phyloP scores from a whole-genome alignment of 768 basidiomycete genomes.

The Phylloporus sp. region DNA sequence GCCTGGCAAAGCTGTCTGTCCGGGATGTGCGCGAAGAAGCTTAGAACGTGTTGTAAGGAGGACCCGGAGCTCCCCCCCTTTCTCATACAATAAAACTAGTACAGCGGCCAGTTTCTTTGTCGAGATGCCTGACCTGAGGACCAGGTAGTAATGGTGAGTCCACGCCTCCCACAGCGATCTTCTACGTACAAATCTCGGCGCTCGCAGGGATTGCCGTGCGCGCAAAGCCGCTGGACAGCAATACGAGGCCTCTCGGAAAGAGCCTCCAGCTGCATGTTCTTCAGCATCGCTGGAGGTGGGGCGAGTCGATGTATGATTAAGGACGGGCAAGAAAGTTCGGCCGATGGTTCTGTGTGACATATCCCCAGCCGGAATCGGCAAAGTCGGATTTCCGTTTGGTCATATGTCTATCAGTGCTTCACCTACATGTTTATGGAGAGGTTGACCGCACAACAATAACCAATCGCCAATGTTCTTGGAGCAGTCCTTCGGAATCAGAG shows the following conservation, averaged over 20 bases:
- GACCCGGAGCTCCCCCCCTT: conserved; percentile 63
- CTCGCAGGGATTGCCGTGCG: conserved; percentile 24
- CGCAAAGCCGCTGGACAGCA: conserved; percentile 40
- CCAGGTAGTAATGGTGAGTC: background rate
- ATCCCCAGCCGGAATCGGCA: background rate
- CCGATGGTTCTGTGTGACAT: background rate
- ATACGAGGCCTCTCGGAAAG: conserved; percentile 18
- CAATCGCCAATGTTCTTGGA: no score
- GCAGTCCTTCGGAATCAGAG: no score
- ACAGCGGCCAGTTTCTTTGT: conserved; percentile 64
- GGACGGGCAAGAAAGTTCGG: background rate
- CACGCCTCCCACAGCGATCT: background rate
- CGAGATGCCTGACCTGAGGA: conserved; percentile 35
- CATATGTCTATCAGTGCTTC: no score
- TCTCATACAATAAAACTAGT: conserved; percentile 74
- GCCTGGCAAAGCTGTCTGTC: conserved; percentile 80
- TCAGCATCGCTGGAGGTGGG: no score
- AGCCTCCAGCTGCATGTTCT: conserved; percentile 9
- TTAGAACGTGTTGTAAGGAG: conserved; percentile 86
- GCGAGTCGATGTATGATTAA: background rate
- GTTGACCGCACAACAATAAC: no score
- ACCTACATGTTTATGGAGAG: no score
- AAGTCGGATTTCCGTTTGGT: background rate
- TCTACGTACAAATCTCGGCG: conserved; percentile 52
- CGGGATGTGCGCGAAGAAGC: conserved; percentile 66